Evolutionary conservation across 2,329 filamentous ascomycete species (phyloP).

Genomic region (Diplodia corticola): DNA sequence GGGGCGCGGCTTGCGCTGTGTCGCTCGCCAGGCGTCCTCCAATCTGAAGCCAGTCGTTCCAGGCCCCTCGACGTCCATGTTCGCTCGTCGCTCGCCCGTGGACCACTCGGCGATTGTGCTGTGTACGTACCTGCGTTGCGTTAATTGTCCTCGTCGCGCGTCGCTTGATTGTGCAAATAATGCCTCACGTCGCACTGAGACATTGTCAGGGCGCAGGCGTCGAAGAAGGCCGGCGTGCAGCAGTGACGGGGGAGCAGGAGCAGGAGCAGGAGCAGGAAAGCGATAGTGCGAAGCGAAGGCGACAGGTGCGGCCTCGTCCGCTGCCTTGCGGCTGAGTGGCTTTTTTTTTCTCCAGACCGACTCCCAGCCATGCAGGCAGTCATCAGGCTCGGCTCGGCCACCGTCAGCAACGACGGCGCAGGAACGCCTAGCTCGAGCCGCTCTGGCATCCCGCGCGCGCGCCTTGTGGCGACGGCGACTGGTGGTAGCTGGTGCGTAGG

Average conservation of each 20-base stretch:
- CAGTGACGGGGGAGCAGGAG: background rate
- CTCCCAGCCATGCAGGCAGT: background rate
- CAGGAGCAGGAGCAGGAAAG: too few relatives aligned
- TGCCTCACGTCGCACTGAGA: conserved; percentile 12
- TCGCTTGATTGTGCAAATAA: conserved; percentile 3
- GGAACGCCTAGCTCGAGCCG: background rate
- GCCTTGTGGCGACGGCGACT: background rate
- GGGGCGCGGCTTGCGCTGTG: conserved; percentile 6
- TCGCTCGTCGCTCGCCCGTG: background rate
- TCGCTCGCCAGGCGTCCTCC: conserved; percentile 8
- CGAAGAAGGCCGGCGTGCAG: background rate
- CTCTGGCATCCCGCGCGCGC: background rate
- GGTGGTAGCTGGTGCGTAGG: background rate
- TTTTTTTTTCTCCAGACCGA: background rate
- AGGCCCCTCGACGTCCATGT: background rate
- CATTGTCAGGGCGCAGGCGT: background rate
- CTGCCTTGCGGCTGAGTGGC: background rate
- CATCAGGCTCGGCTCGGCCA: background rate
- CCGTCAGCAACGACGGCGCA: background rate
- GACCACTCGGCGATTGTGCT: conserved; percentile 5
- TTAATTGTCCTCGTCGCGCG: background rate
- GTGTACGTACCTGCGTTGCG: background rate
- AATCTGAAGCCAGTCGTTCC: conserved; percentile 14
- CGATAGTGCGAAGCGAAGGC: background rate
- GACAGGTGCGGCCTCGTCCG: background rate